phyloP scores from a whole-genome alignment of 116 monocot species.

The Zostera marina region DNA sequence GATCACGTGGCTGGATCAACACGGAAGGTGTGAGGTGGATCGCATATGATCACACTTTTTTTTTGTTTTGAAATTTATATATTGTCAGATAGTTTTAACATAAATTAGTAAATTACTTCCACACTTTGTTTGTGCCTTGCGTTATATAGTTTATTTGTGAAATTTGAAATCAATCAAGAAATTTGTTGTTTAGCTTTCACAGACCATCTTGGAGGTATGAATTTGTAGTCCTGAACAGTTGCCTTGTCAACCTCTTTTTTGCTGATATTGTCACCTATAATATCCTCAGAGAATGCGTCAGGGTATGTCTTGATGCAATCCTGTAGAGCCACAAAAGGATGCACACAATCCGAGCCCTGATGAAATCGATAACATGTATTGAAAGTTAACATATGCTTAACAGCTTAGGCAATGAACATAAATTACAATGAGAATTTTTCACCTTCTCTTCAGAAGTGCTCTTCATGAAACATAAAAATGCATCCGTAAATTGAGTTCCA shows the following conservation, averaged over 20 bases:
- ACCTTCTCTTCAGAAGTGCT: constrained; percentile 94
- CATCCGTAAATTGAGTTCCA: constrained; percentile 65
- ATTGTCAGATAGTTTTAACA: no score
- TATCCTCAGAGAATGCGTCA: constrained; percentile 73
- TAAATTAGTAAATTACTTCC: no score
- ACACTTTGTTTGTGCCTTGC: no score
- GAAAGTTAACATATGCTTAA: background rate
- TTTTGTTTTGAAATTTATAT: no score
- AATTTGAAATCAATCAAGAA: no score
- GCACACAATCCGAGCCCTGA: constrained; percentile 93
- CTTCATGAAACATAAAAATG: constrained; percentile 80
- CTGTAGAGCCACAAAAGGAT: constrained; percentile 71
- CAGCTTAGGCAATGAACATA: background rate
- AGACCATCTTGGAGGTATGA: constrained; percentile 49
- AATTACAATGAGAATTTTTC: background rate
- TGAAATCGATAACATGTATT: background rate
- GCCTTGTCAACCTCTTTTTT: constrained; percentile 21
- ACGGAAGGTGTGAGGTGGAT: no score
- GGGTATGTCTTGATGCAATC: constrained; percentile 79
- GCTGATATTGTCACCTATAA: constrained; percentile 38
- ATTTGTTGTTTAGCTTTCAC: constrained; percentile 19
- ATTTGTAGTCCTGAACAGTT: constrained; percentile 18
- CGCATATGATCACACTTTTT: no score
- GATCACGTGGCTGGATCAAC: no score
- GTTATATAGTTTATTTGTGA: background rate